These are phyloP conservation scores for Drechslerella dactyloides DNA, from an alignment of 2,329 filamentous ascomycete species.

Conservation along the genomic window DNA sequence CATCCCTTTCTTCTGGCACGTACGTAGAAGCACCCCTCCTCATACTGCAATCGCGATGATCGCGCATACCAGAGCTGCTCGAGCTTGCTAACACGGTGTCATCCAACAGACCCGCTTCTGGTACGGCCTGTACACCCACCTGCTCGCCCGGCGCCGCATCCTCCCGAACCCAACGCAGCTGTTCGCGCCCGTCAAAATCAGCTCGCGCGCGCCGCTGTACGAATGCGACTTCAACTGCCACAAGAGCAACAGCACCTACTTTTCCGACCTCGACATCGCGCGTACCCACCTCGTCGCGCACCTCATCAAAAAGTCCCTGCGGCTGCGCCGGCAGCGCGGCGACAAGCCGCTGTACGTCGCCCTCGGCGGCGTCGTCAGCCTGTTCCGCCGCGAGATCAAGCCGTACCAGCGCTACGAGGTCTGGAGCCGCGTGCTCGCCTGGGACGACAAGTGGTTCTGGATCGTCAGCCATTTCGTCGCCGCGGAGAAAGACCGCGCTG, in stretches of 20 bases:
- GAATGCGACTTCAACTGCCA: constrained; percentile 88
- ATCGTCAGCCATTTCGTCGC: constrained; percentile 74
- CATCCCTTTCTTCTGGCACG: constrained; percentile 77
- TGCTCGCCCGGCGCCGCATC: constrained; percentile 62
- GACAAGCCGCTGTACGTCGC: constrained; percentile 53
- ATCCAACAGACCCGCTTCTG: constrained; percentile 66
- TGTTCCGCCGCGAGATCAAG: constrained; percentile 75
- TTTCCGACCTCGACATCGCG: constrained; percentile 81
- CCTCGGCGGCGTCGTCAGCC: constrained; percentile 75
- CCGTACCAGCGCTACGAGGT: constrained; percentile 74
- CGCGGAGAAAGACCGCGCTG: constrained; percentile 60
- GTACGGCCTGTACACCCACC: constrained; percentile 66
- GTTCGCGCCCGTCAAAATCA: constrained; percentile 73
- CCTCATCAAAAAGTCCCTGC: constrained; percentile 58
- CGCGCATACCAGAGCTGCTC: too few relatives aligned
- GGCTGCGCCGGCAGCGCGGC: constrained; percentile 41
- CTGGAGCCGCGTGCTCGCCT: constrained; percentile 72
- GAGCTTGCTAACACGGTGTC: neutral
- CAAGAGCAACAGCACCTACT: constrained; percentile 85
- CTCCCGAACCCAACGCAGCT: constrained; percentile 68
- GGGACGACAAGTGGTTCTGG: constrained; percentile 85
- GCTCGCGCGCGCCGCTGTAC: constrained; percentile 70
- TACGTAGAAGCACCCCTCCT: constrained; percentile 59
- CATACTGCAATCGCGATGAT: constrained; percentile 14
- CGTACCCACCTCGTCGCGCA: constrained; percentile 80